Percentiles rank a stretch among this genome's conserved stretches.
Evolutionary conservation across 495 filamentous ascomycete genomes (phyloP).

Genomic region (Penicillium pulvis): DNA sequence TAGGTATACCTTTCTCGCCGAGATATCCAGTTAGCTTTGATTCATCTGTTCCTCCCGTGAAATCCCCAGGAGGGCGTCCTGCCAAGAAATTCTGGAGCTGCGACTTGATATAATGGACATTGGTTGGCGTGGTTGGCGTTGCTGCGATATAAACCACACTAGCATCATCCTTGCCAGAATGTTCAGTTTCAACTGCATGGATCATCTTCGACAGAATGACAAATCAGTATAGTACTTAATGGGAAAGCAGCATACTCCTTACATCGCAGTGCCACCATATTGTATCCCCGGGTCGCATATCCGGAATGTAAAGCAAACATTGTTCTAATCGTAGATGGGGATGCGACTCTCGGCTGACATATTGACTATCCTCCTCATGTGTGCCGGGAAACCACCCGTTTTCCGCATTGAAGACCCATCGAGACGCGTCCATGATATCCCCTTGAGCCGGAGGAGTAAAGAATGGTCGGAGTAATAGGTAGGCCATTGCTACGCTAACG

Average conservation of each 20-base stretch:
- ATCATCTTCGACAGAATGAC: background rate
- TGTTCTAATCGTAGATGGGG: constrained; percentile 1
- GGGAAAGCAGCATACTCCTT: no score
- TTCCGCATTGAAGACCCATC: background rate
- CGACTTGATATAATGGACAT: constrained; percentile 5
- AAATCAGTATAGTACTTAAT: no score
- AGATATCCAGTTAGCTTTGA: no score
- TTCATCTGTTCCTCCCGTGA: no score
- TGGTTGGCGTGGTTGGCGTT: constrained; percentile 7
- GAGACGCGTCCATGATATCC: constrained; percentile 2
- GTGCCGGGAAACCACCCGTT: constrained; percentile 3
- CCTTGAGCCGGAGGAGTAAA: background rate
- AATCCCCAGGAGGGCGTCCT: no score
- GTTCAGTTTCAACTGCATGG: constrained; percentile 2
- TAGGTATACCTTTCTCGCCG: no score
- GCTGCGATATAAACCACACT: constrained; percentile 3
- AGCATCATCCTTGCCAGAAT: background rate
- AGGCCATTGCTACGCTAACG: background rate
- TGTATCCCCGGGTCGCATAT: constrained; percentile 1
- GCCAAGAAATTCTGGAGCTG: background rate
- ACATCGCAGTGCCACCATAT: constrained; percentile 5
- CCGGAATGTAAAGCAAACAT: background rate
- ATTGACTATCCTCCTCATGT: background rate
- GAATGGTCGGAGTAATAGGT: constrained; percentile 4
- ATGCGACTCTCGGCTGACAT: background rate